Evolutionary conservation across 176 grass and related monocot genomes (phyloP), one percentile per base, ranked within the genome.

Genomic region (Aechmea fasciata): DNA sequence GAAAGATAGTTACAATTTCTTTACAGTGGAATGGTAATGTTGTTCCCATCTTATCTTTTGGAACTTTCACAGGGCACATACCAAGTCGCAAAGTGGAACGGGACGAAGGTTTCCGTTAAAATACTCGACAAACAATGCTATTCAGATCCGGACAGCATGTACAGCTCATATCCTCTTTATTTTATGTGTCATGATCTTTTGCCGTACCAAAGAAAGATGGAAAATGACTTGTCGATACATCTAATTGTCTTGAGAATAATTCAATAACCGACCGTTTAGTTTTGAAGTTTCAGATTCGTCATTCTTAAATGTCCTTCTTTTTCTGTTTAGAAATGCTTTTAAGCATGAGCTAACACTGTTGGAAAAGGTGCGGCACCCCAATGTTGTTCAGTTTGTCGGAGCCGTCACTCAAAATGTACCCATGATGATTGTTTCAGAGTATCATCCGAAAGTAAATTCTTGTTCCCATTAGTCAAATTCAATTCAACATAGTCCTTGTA

Each of bases 351-450:
- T 96, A 77, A 90, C 83, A 26, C 23, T 91, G 23, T 66, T 96
- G 22, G 87, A 96, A 77, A 96, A 91, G 77, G 91, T 96, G 57
- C 77, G 91, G 54, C 91, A 96, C 67, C 91, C 91, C 0, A 96
- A 96, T 51, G 91, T 91, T 1, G 85, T 96, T 55, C 91, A 96
- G 71, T 96, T 96, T 47, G 77, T 96, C 2, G 91, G 91, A 71
- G 91, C 91, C 25, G 87, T 96, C 73, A 96, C 91, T 12, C 91
- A 96, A 79, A 85, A 91, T 48, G 88, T 88, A 83, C 91, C 91
- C n/a, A 91, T 96, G 91, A 96, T 96, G 91, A 96, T 96, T 51
- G 77, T 96, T 68, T 91, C 91, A 11, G 91, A 96, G 71, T 78
- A 84, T 52, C 87, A 88, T 76, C 57, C 75, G 14, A 87, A 83